Evolutionary conservation across 129 eudicot species (phyloP), one percentile per base, ranked within the genome.

Genomic region (Pulicaria dysenterica): DNA sequence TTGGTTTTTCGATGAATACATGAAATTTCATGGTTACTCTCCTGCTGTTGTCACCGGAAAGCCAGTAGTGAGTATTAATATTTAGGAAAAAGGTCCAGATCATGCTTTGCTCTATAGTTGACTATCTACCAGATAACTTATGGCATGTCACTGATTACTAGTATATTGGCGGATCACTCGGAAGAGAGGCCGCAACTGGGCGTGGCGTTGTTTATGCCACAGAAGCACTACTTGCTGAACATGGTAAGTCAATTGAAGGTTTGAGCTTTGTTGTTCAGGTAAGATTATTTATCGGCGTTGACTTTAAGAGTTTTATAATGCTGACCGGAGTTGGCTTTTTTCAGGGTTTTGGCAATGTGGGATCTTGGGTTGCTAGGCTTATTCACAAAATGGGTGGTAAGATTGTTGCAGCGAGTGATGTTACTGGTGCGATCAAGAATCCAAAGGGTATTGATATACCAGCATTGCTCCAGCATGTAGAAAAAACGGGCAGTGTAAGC

Each of bases 1-100:
- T 69, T 90, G 96, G 96, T 87, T 90, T 65, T 67, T 87, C 81
- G 96, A 90, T 12, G 93, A 90, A 80, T 90, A 90, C 82, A 87
- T 89, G 4, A 90, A 90, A 64, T 90, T 85, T 48, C 96, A 90
- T 59, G 96, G 96, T 56, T 49, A 90, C 76, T 90, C 93, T 1
- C 96, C 93, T 0, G 91, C 91, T 70, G 42, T 85, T 83, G 96
- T 90, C 34, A 90, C 96, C 0, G 93, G 96, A 83, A 90, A 90
- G 59, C 91, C 90, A n/a, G 66, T 85, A 8, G 96, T 90, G 79
- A 87, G 96, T 80, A 36, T 11, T 39, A 15, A 54, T 54, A 11
- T n/a, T n/a, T n/a, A n/a, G n/a, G n/a, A n/a, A n/a, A n/a, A n/a
- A n/a, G n/a, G n/a, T n/a, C n/a, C n/a, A n/a, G n/a, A n/a, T n/a